Conservation (phyloP, 2,329 filamentous ascomycete species). For the Claviceps quebecensis region DNA sequence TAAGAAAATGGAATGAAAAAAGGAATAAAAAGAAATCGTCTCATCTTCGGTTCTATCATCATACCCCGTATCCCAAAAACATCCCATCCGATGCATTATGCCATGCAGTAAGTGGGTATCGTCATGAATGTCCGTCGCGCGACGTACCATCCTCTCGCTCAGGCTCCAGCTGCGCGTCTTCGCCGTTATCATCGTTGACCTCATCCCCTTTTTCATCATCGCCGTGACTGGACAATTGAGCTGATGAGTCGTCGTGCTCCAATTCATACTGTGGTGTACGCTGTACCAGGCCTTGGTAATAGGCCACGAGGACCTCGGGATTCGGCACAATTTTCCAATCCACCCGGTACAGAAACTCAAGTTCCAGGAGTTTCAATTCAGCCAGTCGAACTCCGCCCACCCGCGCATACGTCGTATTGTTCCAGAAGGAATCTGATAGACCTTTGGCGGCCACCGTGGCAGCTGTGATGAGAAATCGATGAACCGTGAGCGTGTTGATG, state of each 20-base stretch:
- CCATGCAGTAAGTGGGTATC: slow-evolving; percentile 5
- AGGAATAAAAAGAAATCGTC: not conserved
- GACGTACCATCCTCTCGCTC: slow-evolving; percentile 7
- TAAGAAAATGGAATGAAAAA: not conserved
- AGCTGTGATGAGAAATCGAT: slow-evolving; percentile 91
- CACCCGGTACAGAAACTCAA: slow-evolving; percentile 84
- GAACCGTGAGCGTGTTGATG: slow-evolving; percentile 89
- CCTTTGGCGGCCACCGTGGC: slow-evolving; percentile 94
- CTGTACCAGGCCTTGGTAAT: slow-evolving; percentile 77
- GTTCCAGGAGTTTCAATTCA: slow-evolving; percentile 78
- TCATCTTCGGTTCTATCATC: not conserved
- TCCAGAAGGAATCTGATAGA: slow-evolving; percentile 94
- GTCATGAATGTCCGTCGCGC: slow-evolving; percentile 4
- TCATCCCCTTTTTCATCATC: slow-evolving; percentile 4
- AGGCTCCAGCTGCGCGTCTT: slow-evolving; percentile 16
- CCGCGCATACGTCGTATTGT: slow-evolving; percentile 88
- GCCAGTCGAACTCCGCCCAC: slow-evolving; percentile 85
- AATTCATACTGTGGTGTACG: slow-evolving; percentile 42
- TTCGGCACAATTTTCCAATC: slow-evolving; percentile 97
- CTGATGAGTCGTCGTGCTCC: slow-evolving; percentile 22
- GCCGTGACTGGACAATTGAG: slow-evolving; percentile 1
- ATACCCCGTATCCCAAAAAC: not conserved
- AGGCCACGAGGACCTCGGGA: slow-evolving; percentile 83
- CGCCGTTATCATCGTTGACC: slow-evolving; percentile 13
- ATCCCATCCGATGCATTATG: not conserved